Evolutionary conservation across 2,329 filamentous ascomycete species (phyloP).

Genomic region (Seiridium cupressi): DNA sequence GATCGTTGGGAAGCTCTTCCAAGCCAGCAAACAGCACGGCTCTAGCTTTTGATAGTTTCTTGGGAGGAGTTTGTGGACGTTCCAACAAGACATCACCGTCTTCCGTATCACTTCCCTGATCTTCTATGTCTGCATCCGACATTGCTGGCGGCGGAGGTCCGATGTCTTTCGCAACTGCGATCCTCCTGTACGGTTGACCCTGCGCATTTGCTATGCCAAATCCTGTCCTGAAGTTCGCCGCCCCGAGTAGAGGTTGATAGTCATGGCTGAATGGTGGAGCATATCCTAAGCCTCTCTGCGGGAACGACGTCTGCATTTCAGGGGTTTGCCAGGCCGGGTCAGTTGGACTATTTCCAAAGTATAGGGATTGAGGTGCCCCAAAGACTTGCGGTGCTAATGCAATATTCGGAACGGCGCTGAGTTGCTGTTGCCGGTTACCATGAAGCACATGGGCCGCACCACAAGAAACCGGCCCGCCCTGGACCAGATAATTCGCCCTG

Average conservation of each 20-base stretch:
- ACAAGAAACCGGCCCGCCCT: slow-evolving; percentile 7
- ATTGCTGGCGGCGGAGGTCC: background rate
- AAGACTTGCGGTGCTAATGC: slow-evolving; percentile 12
- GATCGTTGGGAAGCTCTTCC: background rate
- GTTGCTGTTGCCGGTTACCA: slow-evolving; percentile 10
- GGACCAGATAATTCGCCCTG: slow-evolving; percentile 12
- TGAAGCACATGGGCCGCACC: background rate
- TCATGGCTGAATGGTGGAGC: background rate
- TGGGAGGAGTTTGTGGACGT: background rate
- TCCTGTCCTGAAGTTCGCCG: background rate
- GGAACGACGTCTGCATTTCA: slow-evolving; percentile 20
- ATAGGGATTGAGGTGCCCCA: slow-evolving; percentile 13
- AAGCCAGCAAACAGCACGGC: background rate
- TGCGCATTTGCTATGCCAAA: background rate
- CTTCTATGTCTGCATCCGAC: background rate
- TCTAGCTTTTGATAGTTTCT: background rate
- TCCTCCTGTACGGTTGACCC: background rate
- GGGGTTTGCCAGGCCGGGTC: slow-evolving; percentile 39
- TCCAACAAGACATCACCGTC: background rate
- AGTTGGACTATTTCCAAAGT: slow-evolving; percentile 14
- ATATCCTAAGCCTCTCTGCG: background rate
- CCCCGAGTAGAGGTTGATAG: background rate
- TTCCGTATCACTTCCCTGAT: background rate
- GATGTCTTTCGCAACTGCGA: slow-evolving; percentile 3
- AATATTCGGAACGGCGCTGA: slow-evolving; percentile 8